phyloP scores from a whole-genome alignment of 345 rosid genomes.

The Gossypium longicalyx region DNA sequence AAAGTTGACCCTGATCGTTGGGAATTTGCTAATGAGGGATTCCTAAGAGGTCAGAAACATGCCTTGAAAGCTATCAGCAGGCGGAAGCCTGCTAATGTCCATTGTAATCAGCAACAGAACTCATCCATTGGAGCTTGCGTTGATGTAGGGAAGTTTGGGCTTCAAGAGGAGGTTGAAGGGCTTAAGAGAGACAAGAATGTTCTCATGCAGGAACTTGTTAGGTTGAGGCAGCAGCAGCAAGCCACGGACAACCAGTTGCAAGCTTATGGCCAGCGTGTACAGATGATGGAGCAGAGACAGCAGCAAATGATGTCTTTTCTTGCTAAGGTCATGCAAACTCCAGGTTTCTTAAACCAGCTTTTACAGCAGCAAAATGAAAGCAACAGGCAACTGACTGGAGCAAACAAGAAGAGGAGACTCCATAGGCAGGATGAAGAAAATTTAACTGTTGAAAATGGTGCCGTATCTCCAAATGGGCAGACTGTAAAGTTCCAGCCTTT shows the following conservation, averaged over 20 bases:
- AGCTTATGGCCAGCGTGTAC: constrained; percentile 67
- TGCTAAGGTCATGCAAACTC: constrained; percentile 82
- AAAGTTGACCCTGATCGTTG: constrained; percentile 87
- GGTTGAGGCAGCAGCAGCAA: constrained; percentile 87
- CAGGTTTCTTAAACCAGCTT: constrained; percentile 71
- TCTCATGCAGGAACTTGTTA: constrained; percentile 83
- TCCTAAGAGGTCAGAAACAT: constrained; percentile 77
- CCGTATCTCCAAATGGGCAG: constrained; percentile 45
- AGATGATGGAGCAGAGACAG: constrained; percentile 87
- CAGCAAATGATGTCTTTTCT: constrained; percentile 89
- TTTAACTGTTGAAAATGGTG: constrained; percentile 24
- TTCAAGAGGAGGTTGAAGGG: constrained; percentile 77
- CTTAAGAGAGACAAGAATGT: constrained; percentile 80
- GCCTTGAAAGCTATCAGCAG: constrained; percentile 60
- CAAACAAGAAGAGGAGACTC: constrained; percentile 77
- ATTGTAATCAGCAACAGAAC: constrained; percentile 44
- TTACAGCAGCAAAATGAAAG: constrained; percentile 65
- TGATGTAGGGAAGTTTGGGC: constrained; percentile 81
- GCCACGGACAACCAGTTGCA: constrained; percentile 65
- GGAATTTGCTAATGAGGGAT: constrained; percentile 90
- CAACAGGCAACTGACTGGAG: constrained; percentile 48
- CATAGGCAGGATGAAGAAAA: constrained; percentile 48
- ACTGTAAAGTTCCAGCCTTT: constrained; percentile 66
- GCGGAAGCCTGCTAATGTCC: constrained; percentile 60
- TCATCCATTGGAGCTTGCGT: constrained; percentile 65